A percentile compares a stretch with the other conserved stretches of the same genome.
Conservation (phyloP, 2,329 filamentous ascomycete species). For the Pseudogymnoascus sp. region DNA sequence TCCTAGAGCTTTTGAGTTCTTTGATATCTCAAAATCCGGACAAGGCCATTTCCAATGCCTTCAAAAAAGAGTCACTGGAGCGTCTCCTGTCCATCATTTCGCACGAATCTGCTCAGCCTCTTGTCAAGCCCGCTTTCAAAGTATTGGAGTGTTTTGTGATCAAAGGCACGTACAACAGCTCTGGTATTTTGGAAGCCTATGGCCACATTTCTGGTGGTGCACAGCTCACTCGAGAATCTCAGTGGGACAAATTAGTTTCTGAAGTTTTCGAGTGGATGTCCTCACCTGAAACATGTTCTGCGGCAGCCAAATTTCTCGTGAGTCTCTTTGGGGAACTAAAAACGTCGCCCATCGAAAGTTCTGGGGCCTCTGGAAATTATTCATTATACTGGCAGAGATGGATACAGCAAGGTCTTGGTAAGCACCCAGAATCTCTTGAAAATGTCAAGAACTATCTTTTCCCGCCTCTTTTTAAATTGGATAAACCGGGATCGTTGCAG, state of each 20-base stretch:
- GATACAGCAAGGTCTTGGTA: constrained; percentile 43
- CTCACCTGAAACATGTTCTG: constrained; percentile 49
- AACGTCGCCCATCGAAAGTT: constrained; percentile 18
- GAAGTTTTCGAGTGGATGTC: constrained; percentile 48
- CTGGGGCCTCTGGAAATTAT: constrained; percentile 32
- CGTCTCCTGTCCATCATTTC: constrained; percentile 51
- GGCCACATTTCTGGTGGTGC: constrained; percentile 15
- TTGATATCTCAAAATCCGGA: constrained; percentile 44
- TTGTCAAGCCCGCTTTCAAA: constrained; percentile 63
- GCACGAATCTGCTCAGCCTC: constrained; percentile 51
- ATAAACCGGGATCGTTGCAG: constrained; percentile 42
- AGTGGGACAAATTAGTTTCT: constrained; percentile 44
- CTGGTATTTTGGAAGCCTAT: constrained; percentile 9
- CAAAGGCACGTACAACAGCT: constrained; percentile 40
- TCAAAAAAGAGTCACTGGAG: constrained; percentile 40
- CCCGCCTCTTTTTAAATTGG: constrained; percentile 52
- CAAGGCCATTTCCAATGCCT: constrained; percentile 31
- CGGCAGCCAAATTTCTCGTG: constrained; percentile 53
- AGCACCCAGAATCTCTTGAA: constrained; percentile 47
- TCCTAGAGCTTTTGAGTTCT: constrained; percentile 49
- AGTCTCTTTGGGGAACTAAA: constrained; percentile 43
- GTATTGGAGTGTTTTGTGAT: constrained; percentile 56
- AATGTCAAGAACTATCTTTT: constrained; percentile 58
- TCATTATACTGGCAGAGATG: constrained; percentile 44
- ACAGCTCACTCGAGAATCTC: constrained; percentile 14